Base-by-base conservation (phyloP, 108 stramenopile genomes). In the Nitzschia palea region DNA sequence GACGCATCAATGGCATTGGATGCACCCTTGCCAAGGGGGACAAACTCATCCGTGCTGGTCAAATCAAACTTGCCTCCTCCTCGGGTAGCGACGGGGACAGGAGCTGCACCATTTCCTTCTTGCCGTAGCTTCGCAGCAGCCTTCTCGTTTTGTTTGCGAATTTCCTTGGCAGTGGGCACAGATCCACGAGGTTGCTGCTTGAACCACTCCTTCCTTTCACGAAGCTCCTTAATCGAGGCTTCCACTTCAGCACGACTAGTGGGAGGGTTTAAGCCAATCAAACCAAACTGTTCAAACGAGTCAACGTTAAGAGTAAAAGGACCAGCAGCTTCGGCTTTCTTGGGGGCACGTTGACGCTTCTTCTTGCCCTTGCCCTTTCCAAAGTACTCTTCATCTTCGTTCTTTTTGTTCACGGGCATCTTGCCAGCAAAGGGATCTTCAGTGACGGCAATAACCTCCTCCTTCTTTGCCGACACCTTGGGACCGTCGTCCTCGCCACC, bases 151-250 rank as follows among this genome's bases (percentile, higher is more conserved):
- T 82, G 74, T 69, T 95, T 91, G 50, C 90, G 90, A 83, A 95
- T 90, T 20, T 95, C 93, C 55, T 71, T 70, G 32, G 93, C 93
- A 23, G 93, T 95, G 1, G 94, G 93, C 33, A 96, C 93, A 34
- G 87, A 74, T 62, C 91, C 94, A 48, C 97, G 87, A 29, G 93
- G 95, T 79, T 96, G 95, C 59, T 95, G 52, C 51, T 82, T 78
- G 83, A 85, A 97, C 95, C 96, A 97, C 65, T 80, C 73, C 71
- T 97, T 97, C 86, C 89, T 95, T 8, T 80, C 90, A 50, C 86
- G 82, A 25, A 97, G 77, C 32, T 88, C 95, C 52, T 95, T 88
- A 62, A 96, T 91, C 2, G 91, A 83, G 8, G 58, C 62, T 50
- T 81, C 74, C 15, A 97, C 97, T 33, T 74, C 67, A 32, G 88